phyloP scores from a whole-genome alignment of 2,329 filamentous ascomycete species.

The Colletotrichum trifolii region DNA sequence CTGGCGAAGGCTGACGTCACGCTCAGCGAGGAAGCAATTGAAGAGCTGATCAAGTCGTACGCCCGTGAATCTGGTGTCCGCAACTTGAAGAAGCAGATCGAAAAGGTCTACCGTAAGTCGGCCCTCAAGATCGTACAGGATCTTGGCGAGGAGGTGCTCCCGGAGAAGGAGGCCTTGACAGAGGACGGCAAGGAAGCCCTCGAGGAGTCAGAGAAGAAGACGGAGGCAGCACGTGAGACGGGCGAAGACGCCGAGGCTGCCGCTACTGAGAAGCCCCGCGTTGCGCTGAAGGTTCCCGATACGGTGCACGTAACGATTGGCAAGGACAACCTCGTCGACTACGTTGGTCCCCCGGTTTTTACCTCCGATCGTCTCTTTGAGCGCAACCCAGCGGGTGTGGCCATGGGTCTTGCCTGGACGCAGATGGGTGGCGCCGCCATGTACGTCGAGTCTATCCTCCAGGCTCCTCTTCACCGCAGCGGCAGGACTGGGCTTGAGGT shows the following conservation, averaged over 20 bases:
- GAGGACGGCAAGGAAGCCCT: slow-evolving; percentile 85
- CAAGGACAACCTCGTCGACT: slow-evolving; percentile 94
- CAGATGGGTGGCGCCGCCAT: slow-evolving; percentile 95
- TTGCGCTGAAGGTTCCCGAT: slow-evolving; percentile 85
- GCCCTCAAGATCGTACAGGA: slow-evolving; percentile 97
- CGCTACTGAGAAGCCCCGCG: slow-evolving; percentile 71
- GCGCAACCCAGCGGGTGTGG: slow-evolving; percentile 89
- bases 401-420: slow-evolving; percentile 98
- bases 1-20: slow-evolving; percentile 90
- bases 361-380: slow-evolving; percentile 97
- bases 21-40: slow-evolving; percentile 87
- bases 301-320: slow-evolving; percentile 86
- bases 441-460: slow-evolving; percentile 96
- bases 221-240: slow-evolving; percentile 65
- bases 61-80: slow-evolving; percentile 96
- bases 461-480: slow-evolving; percentile 78
- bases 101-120: slow-evolving; percentile 98
- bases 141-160: slow-evolving; percentile 83
- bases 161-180: slow-evolving; percentile 85
- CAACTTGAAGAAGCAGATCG: slow-evolving; percentile 99
- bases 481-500: slow-evolving; percentile 86
- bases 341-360: slow-evolving; percentile 94
- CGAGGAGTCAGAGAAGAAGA: slow-evolving; percentile 76
- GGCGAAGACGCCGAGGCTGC: slow-evolving; percentile 42
- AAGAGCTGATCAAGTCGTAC: slow-evolving; percentile 98